Conservation (phyloP, 805 yeast species). For the Debaryomyces maramus region DNA sequence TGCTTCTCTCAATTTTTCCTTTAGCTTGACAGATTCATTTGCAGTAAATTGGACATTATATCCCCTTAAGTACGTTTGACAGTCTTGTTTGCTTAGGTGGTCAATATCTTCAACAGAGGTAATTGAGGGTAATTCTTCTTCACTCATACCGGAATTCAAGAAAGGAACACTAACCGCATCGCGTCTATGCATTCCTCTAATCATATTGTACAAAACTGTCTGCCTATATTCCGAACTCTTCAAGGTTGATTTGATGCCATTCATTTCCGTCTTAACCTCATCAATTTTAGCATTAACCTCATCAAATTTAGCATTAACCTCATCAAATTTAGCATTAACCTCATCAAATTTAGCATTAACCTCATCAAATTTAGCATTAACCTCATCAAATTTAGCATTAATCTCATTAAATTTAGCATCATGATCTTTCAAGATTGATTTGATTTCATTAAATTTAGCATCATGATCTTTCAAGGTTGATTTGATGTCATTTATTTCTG, state of each 20-base stretch:
- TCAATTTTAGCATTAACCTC: not conserved
- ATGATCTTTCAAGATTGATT: not conserved
- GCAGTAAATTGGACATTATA: not conserved
- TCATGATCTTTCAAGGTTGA: not conserved
- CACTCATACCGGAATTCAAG: not conserved
- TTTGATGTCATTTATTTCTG: not conserved
- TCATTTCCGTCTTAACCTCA: not conserved
- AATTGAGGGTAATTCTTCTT: slow-evolving; percentile 1
- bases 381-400: not conserved
- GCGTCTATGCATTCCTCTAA: not conserved
- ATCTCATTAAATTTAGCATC: not conserved
- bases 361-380: not conserved
- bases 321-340: too few relatives aligned
- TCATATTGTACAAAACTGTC: not conserved
- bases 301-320: not conserved
- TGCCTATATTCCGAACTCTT: not conserved
- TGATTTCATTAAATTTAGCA: not conserved
- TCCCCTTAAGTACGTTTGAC: slow-evolving; percentile 1
- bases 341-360: not conserved
- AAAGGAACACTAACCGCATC: not conserved
- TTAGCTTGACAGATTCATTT: slow-evolving; percentile 1
- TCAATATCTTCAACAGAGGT: slow-evolving; percentile 2
- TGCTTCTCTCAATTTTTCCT: slow-evolving; percentile 2
- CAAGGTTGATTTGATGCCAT: not conserved
- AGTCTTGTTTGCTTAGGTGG: not conserved